phyloP scores from a whole-genome alignment of 2,329 filamentous ascomycete genomes.

The Elsinoe necatrix region DNA sequence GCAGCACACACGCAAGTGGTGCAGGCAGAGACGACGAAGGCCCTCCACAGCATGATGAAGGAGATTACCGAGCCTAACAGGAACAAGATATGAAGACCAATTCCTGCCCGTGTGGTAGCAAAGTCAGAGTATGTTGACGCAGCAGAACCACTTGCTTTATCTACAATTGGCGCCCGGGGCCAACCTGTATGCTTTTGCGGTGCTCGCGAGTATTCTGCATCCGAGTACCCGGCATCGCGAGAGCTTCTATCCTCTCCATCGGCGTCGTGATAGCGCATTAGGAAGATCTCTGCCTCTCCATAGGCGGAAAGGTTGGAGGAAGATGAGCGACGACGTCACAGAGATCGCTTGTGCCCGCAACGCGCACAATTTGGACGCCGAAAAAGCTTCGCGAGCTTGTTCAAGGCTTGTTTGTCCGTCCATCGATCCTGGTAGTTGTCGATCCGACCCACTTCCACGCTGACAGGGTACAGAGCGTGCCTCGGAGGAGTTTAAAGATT shows the following conservation, averaged over 20 bases:
- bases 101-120: slow-evolving; percentile 9
- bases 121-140: neutral
- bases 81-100: slow-evolving; percentile 17
- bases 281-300: slow-evolving; percentile 1
- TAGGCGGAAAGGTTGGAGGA: neutral
- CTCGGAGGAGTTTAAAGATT: neutral
- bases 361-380: slow-evolving; percentile 1
- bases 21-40: slow-evolving; percentile 24
- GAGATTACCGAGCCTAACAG: slow-evolving; percentile 23
- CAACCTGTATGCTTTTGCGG: slow-evolving; percentile 6
- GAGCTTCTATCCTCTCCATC: neutral
- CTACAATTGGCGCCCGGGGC: neutral
- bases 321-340: slow-evolving; percentile 11
- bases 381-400: slow-evolving; percentile 13
- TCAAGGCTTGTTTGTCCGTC: slow-evolving; percentile 2
- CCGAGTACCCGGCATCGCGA: slow-evolving; percentile 5
- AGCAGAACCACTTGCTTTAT: neutral
- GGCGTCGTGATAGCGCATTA: slow-evolving; percentile 11
- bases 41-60: slow-evolving; percentile 29
- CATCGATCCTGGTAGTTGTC: neutral
- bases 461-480: neutral
- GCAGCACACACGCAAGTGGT: slow-evolving; percentile 23
- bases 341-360: neutral
- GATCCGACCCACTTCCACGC: slow-evolving; percentile 1
- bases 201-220: neutral